Conservation (phyloP, 768 basidiomycete genomes). For the Dioszegia crocea region DNA sequence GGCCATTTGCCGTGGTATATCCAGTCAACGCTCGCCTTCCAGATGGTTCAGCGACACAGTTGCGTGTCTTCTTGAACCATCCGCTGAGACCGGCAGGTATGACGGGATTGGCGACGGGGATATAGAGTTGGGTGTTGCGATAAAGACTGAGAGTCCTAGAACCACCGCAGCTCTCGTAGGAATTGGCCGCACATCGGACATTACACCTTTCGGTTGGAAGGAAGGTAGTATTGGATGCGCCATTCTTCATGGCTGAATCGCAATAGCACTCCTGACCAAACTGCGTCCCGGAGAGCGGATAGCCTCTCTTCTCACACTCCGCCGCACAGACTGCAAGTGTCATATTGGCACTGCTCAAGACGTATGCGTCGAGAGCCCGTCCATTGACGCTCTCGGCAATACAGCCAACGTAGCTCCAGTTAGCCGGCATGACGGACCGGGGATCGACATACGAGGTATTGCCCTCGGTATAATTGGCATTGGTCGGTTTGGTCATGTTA, state of each 20-base stretch:
- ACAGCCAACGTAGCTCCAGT: slow-evolving; percentile 44
- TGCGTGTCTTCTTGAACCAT: not conserved
- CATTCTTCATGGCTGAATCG: slow-evolving; percentile 41
- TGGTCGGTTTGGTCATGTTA: slow-evolving; percentile 27
- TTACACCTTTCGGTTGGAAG: slow-evolving; percentile 30
- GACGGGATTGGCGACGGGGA: not conserved
- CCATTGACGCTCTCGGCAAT: slow-evolving; percentile 41
- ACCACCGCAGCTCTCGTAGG: slow-evolving; percentile 49
- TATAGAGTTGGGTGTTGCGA: slow-evolving; percentile 34
- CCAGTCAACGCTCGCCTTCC: slow-evolving; percentile 40
- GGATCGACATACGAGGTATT: slow-evolving; percentile 16
- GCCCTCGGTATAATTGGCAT: slow-evolving; percentile 30
- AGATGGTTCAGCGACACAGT: slow-evolving; percentile 22
- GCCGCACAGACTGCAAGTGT: slow-evolving; percentile 33
- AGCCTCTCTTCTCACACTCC: slow-evolving; percentile 25
- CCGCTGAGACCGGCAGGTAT: slow-evolving; percentile 2
- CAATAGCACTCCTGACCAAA: slow-evolving; percentile 46
- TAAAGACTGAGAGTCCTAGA: slow-evolving; percentile 29
- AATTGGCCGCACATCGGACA: slow-evolving; percentile 33
- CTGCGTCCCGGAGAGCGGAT: slow-evolving; percentile 44
- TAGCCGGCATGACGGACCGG: slow-evolving; percentile 39
- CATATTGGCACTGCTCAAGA: slow-evolving; percentile 34
- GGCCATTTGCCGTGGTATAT: slow-evolving; percentile 19
- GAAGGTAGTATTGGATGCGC: slow-evolving; percentile 43
- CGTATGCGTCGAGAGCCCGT: slow-evolving; percentile 39